Evolutionary conservation across 2,329 filamentous ascomycete species (phyloP), one percentile per base, ranked within the genome.

Genomic region (Purpureocillium takamizusanense): DNA sequence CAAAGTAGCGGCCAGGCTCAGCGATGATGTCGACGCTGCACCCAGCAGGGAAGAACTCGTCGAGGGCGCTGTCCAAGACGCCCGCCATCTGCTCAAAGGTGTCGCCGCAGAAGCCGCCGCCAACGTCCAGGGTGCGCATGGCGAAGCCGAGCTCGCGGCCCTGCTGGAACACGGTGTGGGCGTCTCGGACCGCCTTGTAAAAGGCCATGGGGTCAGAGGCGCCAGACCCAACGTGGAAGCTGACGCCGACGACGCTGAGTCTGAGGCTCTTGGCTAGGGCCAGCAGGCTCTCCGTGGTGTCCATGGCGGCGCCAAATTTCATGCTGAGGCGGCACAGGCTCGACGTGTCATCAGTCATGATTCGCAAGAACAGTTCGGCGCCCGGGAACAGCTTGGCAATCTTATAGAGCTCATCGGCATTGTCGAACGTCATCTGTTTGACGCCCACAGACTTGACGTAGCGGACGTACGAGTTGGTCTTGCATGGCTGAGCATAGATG

Each of bases 401-500:
- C 76, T 98, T 98, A 77, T 90, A 87, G 37, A 98, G 77, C 73
- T 98, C 92, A 61, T 98, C 92, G 59, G 84, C 79, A 54, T 98
- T 98, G 75, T 98, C 92, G 59, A 98, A 97, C 3, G 92, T 98
- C 90, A 98, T 97, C 72, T 95, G 86, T 69, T 85, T 90, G 59
- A 98, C 92, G 50, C 83, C 84, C 49, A 81, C 72, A 57, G 79
- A 76, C 55, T 84, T 80, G 47, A 94, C 92, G 56, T 89, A 94
- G 57, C 89, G 87, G 46, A 98, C 75, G 63, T 95, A 97, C 35
- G 90, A 95, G 69, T 92, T 94, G 55, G 92, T 98, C 80, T 98
- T 98, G 84, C 92, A 97, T 40, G 92, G 92, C 69, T 98, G 92
- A 36, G 92, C 92, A 59, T 97, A 98, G 67, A 98, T 95, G 71